Base-by-base conservation (phyloP, 2,329 filamentous ascomycete species). In the Trichoderma sp. region DNA sequence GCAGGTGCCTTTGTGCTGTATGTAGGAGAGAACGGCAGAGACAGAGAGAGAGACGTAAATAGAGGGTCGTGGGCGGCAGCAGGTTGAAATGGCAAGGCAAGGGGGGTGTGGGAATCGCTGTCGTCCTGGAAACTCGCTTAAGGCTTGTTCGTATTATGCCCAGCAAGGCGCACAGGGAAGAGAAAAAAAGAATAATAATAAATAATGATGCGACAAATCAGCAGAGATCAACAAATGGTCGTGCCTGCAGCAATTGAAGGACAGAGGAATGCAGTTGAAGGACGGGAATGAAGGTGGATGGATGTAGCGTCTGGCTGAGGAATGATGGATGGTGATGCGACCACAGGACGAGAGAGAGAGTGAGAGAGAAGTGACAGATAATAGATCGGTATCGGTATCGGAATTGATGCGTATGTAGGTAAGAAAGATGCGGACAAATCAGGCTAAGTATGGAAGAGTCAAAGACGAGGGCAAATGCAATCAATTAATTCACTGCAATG, bases 61-160 rank as follows among this genome's bases (percentile, higher is more conserved):
- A 21, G 11, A 24, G 15, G 39, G 58, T n/a, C 30, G 67, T 30
- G 39, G 67, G 67, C 67, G 53, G 67, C 51, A 43, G 43, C 58
- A 53, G 58, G 8, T 56, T 47, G 53, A 51, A 58, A 68, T 39
- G 18, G 53, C 66, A 60, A 36, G 30, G 67, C 67, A 70, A 53
- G 43, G 67, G 65, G 67, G 56, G 53, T 57, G 56, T 68, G 53
- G 60, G 61, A 57, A 58, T 58, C 61, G 60, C 28, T 32, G 68
- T 71, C 60, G 68, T 71, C 68, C 43, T 32, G 68, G 60, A 56
- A 58, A 71, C 68, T 71, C 60, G 68, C 60, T 58, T 64, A 57
- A 64, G 60, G 60, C 34, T 56, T 34, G 60, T 63, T 63, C 58
- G 60, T 63, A 57, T 63, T 71, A 56, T 71, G 24, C 63, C 68